Base-by-base conservation (phyloP, 768 basidiomycete genomes). In the Boletus subcaerulescens region DNA sequence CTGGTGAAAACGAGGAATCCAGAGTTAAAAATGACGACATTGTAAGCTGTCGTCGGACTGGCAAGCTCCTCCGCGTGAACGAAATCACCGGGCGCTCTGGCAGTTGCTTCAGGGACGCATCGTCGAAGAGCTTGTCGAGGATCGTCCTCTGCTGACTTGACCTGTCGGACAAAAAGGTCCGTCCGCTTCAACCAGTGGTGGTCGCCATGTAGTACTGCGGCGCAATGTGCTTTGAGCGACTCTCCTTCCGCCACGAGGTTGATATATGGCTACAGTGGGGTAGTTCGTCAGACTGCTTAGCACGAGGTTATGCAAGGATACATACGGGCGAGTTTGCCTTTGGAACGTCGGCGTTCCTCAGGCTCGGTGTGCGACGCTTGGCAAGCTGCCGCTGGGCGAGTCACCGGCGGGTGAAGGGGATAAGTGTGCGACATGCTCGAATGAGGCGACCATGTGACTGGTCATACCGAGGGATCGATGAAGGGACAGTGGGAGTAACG, bases 241-340 rank as follows among this genome's bases (percentile, higher is more conserved):
- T n/a, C 39, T 22, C 41, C 48, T 18, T 60, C 48, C 4, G 26
- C 49, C 22, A 36, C 43, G 20, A 45, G 24, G 36, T 36, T 48
- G 3, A 56, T 38, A 18, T 60, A 58, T 7, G 52, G 53, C 59
- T 60, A 41, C 8, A 14, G 42, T 8, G 32, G 6, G 5, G n/a
- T 35, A 18, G 38, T 17, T 39, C 10, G 43, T 60, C 18, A 60
- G 49, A 11, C 42, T 9, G 18, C 4, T 18, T 3, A 29, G 38
- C 10, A 17, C 12, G 48, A n/a, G 11, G 50, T 6, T 20, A n/a
- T 5, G 7, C 15, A 20, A 14, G 8, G 9, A 41, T 4, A 5
- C 45, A 13, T 45, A 60, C 59, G 53, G 48, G 22, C 26, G 46
- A 51, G 24, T 41, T 60, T n/a, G 46, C 52, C 48, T 56, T 56